A percentile compares a stretch with the other conserved stretches of the same genome.
Conservation (phyloP, 805 yeast genomes). For the Ogataea nonfermentans region DNA sequence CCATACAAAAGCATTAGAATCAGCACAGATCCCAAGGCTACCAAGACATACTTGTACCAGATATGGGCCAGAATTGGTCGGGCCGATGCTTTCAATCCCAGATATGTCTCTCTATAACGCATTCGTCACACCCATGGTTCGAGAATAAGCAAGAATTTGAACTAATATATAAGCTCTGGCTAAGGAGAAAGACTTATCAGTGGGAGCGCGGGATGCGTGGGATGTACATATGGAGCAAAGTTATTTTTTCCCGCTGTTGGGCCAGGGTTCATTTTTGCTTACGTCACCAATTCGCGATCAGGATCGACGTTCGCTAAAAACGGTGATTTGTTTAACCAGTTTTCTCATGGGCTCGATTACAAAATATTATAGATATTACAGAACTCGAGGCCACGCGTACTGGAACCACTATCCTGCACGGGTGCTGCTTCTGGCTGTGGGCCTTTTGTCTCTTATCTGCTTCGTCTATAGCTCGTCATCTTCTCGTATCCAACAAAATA, state of each 20-base stretch:
- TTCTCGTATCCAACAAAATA: conserved; percentile 15
- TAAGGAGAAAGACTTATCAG: no score
- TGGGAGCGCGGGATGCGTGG: no score
- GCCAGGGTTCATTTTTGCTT: no score
- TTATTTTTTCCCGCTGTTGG: background rate
- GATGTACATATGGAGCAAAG: background rate
- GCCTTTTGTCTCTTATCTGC: conserved; percentile 6
- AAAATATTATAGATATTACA: conserved; percentile 21
- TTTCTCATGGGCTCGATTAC: conserved; percentile 17
- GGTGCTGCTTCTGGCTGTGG: conserved; percentile 6
- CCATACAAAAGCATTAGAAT: conserved; percentile 51
- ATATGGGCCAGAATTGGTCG: conserved; percentile 31
- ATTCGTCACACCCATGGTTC: no score
- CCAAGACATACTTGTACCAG: conserved; percentile 42
- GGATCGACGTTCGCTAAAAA: no score
- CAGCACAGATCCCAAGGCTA: conserved; percentile 49
- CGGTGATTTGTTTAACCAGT: background rate
- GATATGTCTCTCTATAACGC: no score
- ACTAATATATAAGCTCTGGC: no score
- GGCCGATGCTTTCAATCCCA: conserved; percentile 1
- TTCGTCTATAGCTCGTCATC: conserved; percentile 18
- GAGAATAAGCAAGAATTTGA: no score
- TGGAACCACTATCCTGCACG: conserved; percentile 15
- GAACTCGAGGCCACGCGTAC: conserved; percentile 16
- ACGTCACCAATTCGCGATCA: no score